These are phyloP conservation scores for Przewalskia tangutica DNA, from an alignment of 257 asterid species.

Conservation along the genomic window DNA sequence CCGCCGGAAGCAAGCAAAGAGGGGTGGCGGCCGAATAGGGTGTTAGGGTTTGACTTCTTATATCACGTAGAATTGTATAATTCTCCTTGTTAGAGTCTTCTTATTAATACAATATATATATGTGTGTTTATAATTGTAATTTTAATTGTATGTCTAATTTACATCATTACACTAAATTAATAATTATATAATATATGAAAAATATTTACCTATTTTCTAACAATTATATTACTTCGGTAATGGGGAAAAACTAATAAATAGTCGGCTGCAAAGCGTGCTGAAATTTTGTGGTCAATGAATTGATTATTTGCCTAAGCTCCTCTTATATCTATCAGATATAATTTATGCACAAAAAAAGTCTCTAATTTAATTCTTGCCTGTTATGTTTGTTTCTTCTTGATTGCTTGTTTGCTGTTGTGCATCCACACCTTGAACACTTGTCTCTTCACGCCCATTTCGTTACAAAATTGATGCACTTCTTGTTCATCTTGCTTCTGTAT, in stretches of 20 bases:
- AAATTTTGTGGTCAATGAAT: background rate
- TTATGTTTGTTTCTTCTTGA: conserved; percentile 43
- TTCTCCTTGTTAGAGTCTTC: too few species aligned
- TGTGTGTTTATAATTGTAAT: too few species aligned
- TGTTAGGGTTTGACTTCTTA: too few species aligned
- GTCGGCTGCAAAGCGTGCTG: background rate
- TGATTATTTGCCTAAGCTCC: background rate
- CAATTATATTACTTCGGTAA: background rate
- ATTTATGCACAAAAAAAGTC: background rate
- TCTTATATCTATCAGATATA: background rate
- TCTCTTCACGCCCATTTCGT: conserved; percentile 47
- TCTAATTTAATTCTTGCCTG: background rate
- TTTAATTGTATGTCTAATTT: too few species aligned
- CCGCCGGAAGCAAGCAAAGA: too few species aligned
- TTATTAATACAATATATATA: too few species aligned
- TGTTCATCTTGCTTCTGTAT: conserved; percentile 53
- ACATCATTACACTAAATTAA: too few species aligned
- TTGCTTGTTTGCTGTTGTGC: conserved; percentile 77
- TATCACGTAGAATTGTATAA: too few species aligned
- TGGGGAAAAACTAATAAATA: background rate
- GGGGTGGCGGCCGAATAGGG: too few species aligned
- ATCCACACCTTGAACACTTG: conserved; percentile 77
- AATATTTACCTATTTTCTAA: too few species aligned
- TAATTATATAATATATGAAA: too few species aligned
- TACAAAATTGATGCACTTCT: conserved; percentile 43